Conservation (phyloP, 1,139 yeast genomes). For the Diutina ranongensis region DNA sequence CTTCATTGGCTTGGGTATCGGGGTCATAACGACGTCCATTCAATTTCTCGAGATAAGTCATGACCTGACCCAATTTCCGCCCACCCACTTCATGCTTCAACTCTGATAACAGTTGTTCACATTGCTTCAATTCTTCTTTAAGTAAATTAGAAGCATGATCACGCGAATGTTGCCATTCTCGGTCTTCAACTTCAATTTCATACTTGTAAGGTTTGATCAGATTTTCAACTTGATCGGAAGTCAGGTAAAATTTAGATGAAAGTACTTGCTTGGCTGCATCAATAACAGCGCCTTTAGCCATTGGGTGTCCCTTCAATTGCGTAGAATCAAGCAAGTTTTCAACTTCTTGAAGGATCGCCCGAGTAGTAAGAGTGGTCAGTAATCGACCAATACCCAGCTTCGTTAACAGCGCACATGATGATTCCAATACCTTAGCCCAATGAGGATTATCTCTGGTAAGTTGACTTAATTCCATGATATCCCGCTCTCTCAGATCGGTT, state of each 20-base stretch:
- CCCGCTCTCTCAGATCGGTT: constrained; percentile 17
- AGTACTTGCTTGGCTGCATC: constrained; percentile 81
- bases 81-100: constrained; percentile 71
- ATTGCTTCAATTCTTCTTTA: constrained; percentile 78
- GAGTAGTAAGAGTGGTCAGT: constrained; percentile 73
- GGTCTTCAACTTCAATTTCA: constrained; percentile 90
- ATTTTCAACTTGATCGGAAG: constrained; percentile 97
- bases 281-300: constrained; percentile 68
- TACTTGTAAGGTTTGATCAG: constrained; percentile 96
- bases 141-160: constrained; percentile 66
- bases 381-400: constrained; percentile 89
- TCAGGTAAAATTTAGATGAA: constrained; percentile 69
- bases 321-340: constrained; percentile 63
- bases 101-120: constrained; percentile 52
- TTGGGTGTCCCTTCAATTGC: constrained; percentile 70
- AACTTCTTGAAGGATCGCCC: constrained; percentile 68
- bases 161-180: constrained; percentile 81
- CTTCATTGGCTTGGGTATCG: constrained; percentile 39
- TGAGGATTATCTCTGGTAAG: constrained; percentile 54
- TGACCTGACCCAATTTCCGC: constrained; percentile 71
- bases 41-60: constrained; percentile 54
- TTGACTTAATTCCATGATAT: constrained; percentile 34
- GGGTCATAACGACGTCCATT: constrained; percentile 20
- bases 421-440: constrained; percentile 84
- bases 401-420: constrained; percentile 73